A percentile compares a stretch with the other conserved stretches of the same genome.
phyloP scores from a whole-genome alignment of 1,284 basidiomycete species.

The Pholiota adiposa region DNA sequence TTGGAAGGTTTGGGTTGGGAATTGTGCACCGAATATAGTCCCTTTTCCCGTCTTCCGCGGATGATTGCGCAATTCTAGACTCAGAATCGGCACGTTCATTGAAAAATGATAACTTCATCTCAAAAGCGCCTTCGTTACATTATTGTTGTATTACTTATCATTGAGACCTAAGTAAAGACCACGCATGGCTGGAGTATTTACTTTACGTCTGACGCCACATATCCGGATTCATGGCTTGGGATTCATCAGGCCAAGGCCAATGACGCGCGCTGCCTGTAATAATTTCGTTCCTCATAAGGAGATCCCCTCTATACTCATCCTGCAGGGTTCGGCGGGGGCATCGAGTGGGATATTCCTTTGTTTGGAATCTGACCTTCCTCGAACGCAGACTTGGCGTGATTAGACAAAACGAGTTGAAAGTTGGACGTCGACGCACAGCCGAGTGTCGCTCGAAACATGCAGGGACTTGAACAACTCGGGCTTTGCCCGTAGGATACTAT shows the following conservation, averaged over 20 bases:
- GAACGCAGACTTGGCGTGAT: constrained; percentile 14
- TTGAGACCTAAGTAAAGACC: constrained; percentile 32
- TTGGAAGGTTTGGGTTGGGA: constrained; percentile 41
- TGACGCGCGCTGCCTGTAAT: constrained; percentile 31
- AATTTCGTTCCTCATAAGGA: neutral
- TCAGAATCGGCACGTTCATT: constrained; percentile 34
- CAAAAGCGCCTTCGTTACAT: constrained; percentile 28
- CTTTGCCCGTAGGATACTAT: neutral
- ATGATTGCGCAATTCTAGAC: constrained; percentile 41
- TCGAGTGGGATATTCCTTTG: neutral
- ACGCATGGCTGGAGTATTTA: constrained; percentile 33
- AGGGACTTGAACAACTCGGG: constrained; percentile 3
- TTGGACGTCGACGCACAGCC: neutral
- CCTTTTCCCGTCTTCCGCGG: constrained; percentile 44
- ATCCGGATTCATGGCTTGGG: constrained; percentile 33
- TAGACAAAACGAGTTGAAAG: too few relatives aligned
- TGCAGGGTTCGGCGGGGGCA: neutral
- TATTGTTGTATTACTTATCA: constrained; percentile 25
- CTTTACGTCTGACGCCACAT: constrained; percentile 45
- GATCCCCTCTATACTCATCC: neutral
- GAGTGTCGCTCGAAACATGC: constrained; percentile 8
- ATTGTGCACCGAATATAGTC: constrained; percentile 38
- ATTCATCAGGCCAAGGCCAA: neutral
- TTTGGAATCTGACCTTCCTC: constrained; percentile 4
- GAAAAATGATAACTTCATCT: constrained; percentile 32